Evolutionary conservation across 2,329 filamentous ascomycete genomes (phyloP), one percentile per base, ranked within the genome.

Genomic region (Botrytis byssoidea): DNA sequence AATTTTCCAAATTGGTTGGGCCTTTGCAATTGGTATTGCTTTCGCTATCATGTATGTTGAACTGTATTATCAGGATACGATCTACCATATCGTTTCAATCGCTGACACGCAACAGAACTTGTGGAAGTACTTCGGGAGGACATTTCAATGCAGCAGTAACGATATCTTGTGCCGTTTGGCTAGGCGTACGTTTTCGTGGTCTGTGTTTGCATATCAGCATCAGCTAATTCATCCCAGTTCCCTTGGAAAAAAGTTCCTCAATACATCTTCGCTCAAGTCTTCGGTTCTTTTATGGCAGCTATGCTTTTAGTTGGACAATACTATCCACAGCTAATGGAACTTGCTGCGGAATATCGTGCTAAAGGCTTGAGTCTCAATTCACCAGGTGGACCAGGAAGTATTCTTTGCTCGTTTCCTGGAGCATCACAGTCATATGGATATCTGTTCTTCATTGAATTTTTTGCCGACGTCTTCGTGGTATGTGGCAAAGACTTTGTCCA

Each of bases 361-460:
- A 71, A 70, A 44, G 83, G 85, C 16, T 74, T 81, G 61, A 81
- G 81, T 48, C 79, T 82, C 40, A 83, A 86, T 22, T 84, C 83
- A 74, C 82, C 85, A 71, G 84, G 85, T 44, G 86, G 86, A 0
- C 85, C 87, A 7, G 88, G 87, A 4, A 85, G 84, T 65, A 85
- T 90, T 60, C 82, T 90, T 16, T 88, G 85, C 80, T 83, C 86
- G 4, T 88, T 88, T 78, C 88, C 87, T 0, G 83, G 81, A 37
- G 77, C 83, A 0, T 83, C 81, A 25, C 86, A 89, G 77, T 86
- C 83, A 9, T 82, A 87, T 57, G 88, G 88, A 22, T 89, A 86
- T 78, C 79, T 90, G 0, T 88, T 90, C 81, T 79, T 89, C 70
- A 86, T 86, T 74, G 88, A 90, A 78, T 90, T 88, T 79, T 88